Evolutionary conservation across 2,329 filamentous ascomycete genomes (phyloP).

Genomic region (Pseudopyrenochaeta lycopersici): DNA sequence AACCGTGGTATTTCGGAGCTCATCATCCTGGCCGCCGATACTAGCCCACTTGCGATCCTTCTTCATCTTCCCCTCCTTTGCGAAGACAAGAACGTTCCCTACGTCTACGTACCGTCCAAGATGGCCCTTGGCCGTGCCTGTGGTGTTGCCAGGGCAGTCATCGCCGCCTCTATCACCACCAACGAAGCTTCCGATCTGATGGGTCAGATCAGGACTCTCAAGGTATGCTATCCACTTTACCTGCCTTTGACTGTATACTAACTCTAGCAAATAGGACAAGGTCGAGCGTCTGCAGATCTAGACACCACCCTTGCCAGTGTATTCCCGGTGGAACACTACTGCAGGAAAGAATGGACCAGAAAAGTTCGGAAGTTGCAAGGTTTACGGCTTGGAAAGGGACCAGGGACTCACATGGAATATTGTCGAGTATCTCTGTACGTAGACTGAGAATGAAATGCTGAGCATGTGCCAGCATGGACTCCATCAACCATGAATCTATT

Average conservation of each 20-base stretch:
- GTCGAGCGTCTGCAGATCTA: constrained; percentile 94
- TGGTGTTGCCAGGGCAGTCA: constrained; percentile 88
- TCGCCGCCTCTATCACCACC: constrained; percentile 86
- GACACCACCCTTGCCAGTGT: background rate
- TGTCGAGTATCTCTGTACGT: constrained; percentile 21
- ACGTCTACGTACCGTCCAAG: constrained; percentile 74
- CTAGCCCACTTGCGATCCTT: constrained; percentile 80
- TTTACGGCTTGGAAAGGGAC: constrained; percentile 22
- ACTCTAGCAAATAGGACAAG: constrained; percentile 69
- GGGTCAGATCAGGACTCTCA: constrained; percentile 81
- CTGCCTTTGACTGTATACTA: background rate
- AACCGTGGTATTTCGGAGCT: constrained; percentile 92
- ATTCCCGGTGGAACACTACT: background rate
- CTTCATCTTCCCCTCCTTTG: constrained; percentile 79
- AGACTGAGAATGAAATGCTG: constrained; percentile 39
- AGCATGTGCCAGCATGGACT: constrained; percentile 29
- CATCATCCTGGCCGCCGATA: constrained; percentile 83
- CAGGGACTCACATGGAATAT: constrained; percentile 27
- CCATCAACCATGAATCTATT: constrained; percentile 11
- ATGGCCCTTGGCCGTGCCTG: constrained; percentile 76
- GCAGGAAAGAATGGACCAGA: background rate
- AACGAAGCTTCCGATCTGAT: constrained; percentile 62
- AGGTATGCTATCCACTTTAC: too few species aligned
- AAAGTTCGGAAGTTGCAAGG: constrained; percentile 14
- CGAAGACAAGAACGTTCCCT: constrained; percentile 80